Base-by-base conservation (phyloP, 768 basidiomycete genomes). In the Tricholoma hemisulphureum region DNA sequence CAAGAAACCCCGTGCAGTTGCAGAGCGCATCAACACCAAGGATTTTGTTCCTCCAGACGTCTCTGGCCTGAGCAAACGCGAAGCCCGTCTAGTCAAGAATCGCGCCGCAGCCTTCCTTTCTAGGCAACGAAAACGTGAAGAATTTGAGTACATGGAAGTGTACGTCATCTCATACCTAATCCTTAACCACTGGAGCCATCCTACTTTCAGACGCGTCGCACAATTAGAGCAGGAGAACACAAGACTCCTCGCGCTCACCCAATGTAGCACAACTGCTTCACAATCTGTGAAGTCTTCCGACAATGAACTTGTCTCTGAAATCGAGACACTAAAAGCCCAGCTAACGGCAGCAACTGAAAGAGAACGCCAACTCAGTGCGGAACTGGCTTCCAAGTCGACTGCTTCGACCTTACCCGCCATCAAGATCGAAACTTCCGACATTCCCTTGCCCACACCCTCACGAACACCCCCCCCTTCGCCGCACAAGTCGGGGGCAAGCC, bases 131-230 rank as follows among this genome's bases (percentile, higher is more conserved):
- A 95, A 95, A 73, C 85, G 93, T 56, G 93, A 95, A 75, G 92
- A 94, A 75, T 95, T 93, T 67, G 93, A 95, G 74, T 78, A 70
- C 66, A 93, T 95, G 90, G 93, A 94, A 79, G 74, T 89, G 91
- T 93, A 76, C 76, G 89, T 86, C 56, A 66, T 66, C 56, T 45
- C 50, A 59, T 57, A 50, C 57, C 62, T 65, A 57, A 53, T 41
- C 52, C 28, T 51, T 31, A 29, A 24, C 45, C n/a, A 32, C 46
- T 46, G 51, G 24, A 65, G 49, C 58, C 53, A 58, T 58, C 18
- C 52, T 57, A 5, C 60, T 65, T 65, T 68, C 74, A 94, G 92
- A 65, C 92, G 88, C 57, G 90, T 94, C 65, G 83, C 85, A 60
- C 88, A 91, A 68, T 78, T 94, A 28, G 92, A 93, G 74, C 84